These are phyloP conservation scores for sunflower (Helianthus annuus) DNA, from an alignment of 129 eudicot species.

Conservation along the genomic window HanXRQr2.0-SUNRISE NC_035439.2:13308361-13308860, in stretches of 20 bases:
- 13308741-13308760: slow-evolving; percentile 60
- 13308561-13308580: background rate
- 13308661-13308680: slow-evolving; percentile 82
- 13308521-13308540: slow-evolving; percentile 34
- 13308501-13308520: slow-evolving; percentile 24
- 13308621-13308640: background rate
- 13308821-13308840: slow-evolving; percentile 94
- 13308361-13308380: no score
- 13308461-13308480: slow-evolving; percentile 66
- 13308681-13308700: slow-evolving; percentile 88
- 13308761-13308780: slow-evolving; percentile 3
- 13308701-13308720: slow-evolving; percentile 68
- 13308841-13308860: slow-evolving; percentile 93
- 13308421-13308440: no score
- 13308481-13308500: slow-evolving; percentile 47
- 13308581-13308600: background rate
- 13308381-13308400: no score
- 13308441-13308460: slow-evolving; percentile 45
- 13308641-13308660: slow-evolving; percentile 36
- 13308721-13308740: slow-evolving; percentile 77
- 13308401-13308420: no score
- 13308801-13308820: background rate
- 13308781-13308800: background rate
- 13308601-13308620: background rate
- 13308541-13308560: slow-evolving; percentile 70